Evolutionary conservation across 176 grass and related monocot genomes (phyloP), one percentile per base, ranked within the genome.

Genomic region (Juncus effusus): DNA sequence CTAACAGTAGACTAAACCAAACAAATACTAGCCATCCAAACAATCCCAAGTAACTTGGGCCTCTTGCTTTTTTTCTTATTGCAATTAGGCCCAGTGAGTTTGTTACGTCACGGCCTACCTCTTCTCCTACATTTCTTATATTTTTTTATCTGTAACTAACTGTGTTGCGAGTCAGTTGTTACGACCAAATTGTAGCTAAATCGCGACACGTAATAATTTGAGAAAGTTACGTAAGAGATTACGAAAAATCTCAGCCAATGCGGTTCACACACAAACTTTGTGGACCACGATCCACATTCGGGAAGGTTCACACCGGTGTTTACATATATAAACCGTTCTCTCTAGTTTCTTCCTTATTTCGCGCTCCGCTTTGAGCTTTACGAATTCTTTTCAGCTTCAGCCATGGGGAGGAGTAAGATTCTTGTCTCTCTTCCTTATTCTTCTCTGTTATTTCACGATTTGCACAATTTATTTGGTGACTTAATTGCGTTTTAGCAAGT

Each of bases 371-470:
- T 40, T 44, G n/a, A 42, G 44, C 44, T 47, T 9, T 47, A 9
- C 44, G 2, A 47, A 47, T 47, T 68, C 51, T 10, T n/a, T 57
- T 42, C 10, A 59, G 12, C 4, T 12, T 44, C 39, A 36, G 52
- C 40, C 38, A 72, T 72, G 69, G 69, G 69, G 4, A 72, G 69
- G 58, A 72, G 69, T 72, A 72, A 72, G 69, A 47, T 47, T 47
- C 66, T 15, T 38, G 2, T 53, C 47, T 3, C 14, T 12, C 54
- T 16, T 45, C 7, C 5, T 45, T 10, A 40, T 71, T 15, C 41
- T 11, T 28, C 19, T 28, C 19, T 28, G 19, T 28, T 28, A 28
- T 28, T 28, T 28, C 19, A 28, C 19, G 19, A 28, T 28, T 28
- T 28, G 19, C 19, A 28, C 19, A 28, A 28, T 28, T 28, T 28